Base-by-base conservation (phyloP, 805 yeast species). In the Kazachstania psychrophila region DNA sequence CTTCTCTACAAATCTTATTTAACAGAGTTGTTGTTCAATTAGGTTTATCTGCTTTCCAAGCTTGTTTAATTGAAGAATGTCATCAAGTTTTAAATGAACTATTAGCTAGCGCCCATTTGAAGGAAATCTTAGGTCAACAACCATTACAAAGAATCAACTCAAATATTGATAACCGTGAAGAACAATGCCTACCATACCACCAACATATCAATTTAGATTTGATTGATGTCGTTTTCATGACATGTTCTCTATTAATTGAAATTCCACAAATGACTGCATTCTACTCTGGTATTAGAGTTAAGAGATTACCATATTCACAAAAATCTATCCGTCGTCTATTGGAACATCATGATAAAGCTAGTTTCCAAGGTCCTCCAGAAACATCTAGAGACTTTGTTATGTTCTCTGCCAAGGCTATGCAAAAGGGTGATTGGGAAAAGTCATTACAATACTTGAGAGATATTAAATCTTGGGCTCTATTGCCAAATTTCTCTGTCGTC, bases 361-460 rank as follows among this genome's bases (percentile, higher is more conserved):
- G 81, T 40, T 92, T 89, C 71, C 85, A 86, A 45, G 98, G 97
- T 30, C 98, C 98, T 33, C 95, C 97, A 37, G 98, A 92, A 66
- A 85, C 88, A 60, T 83, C 94, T 31, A 80, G 94, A 54, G 99
- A 92, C 61, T 84, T 75, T 63, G 79, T 92, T 50, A 79, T 89
- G 72, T 84, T 83, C 60, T 95, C 96, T 33, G 94, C 96, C 28
- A 79, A 79, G 63, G 76, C 85, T 23, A 75, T 92, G 61, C 84
- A 83, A 58, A 73, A 73, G 50, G 96, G 96, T 48, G 85, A 89
- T 56, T 92, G 98, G 97, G 65, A 71, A 45, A 70, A 72, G 49
- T 79, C 95, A 17, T 73, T 76, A 47, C 76, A 75, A 35, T 71
- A 84, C 55, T 73, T 92, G 35, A 45, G 45, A 19, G 36, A 44